Evolutionary conservation across 805 yeast species (phyloP), one percentile per base, ranked within the genome.

Genomic region (Yamadazyma insecticola): DNA sequence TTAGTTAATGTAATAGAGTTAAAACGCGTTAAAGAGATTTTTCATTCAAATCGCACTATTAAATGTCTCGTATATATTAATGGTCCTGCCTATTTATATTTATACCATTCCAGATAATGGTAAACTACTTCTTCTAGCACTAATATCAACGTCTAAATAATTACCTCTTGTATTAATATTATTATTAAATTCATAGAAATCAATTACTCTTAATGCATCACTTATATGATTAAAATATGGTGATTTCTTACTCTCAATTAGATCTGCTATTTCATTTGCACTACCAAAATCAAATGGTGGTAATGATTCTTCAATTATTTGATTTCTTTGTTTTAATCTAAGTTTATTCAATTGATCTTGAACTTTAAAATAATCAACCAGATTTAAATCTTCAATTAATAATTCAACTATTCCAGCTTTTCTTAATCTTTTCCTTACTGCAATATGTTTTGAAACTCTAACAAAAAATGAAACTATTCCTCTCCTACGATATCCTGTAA

Each of bases 171-270:
- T n/a, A n/a, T n/a, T n/a, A n/a, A n/a, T n/a, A n/a, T n/a, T n/a
- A n/a, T n/a, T 8, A 19, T 11, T 19, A 11, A 8, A 24, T 34
- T 64, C 70, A 33, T 47, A 63, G 28, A 41, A 43, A 33, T 64
- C 70, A 28, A 64, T 60, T 10, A 63, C 57, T 34, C 50, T 53
- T 32, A 64, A 54, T 2, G 66, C 66, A 37, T 60, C 63, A 24
- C 62, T 52, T 10, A 64, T 61, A 36, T 61, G 67, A 16, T 36
- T 41, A 28, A 63, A 63, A 36, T 45, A 64, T 3, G 70, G 70
- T 3, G 41, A 36, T 2, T 40, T 43, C 6, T 33, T 19, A 21
- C 43, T 38, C 32, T 61, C 67, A 8, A 51, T 51, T 27, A 56
- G 39, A 27, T 50, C 45, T 28, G 40, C 34, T 18, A 51, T 43